Percentiles rank a stretch among this genome's conserved stretches.
Conservation (phyloP, 768 basidiomycete genomes). For the Russula olivacea region DNA sequence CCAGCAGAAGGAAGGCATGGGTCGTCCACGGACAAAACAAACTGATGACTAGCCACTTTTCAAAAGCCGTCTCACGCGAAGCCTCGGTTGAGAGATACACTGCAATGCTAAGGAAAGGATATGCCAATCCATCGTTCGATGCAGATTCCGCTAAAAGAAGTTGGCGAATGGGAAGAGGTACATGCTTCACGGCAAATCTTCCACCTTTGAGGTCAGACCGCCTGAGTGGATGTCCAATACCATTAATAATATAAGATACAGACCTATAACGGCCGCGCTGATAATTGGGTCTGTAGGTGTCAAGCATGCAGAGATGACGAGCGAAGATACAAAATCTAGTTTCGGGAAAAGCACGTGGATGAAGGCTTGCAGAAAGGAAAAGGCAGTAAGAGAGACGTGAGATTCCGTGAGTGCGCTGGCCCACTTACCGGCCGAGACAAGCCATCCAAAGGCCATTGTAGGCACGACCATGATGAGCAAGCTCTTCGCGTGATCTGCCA, state of each 20-base stretch:
- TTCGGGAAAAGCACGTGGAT: conserved; percentile 67
- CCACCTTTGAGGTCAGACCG: conserved; percentile 44
- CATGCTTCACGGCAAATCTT: conserved; percentile 61
- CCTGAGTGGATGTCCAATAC: neutral
- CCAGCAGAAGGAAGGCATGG: neutral
- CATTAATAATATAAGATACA: conserved; percentile 19
- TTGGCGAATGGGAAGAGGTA: conserved; percentile 69
- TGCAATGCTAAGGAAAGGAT: conserved; percentile 83
- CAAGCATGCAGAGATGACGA: conserved; percentile 84
- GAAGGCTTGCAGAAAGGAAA: conserved; percentile 39
- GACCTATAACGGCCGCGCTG: conserved; percentile 74
- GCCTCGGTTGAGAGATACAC: conserved; percentile 78
- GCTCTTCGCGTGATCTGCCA: conserved; percentile 71
- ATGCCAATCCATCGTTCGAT: conserved; percentile 93
- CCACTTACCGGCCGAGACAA: conserved; percentile 58
- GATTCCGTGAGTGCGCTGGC: neutral
- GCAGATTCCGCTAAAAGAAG: conserved; percentile 87
- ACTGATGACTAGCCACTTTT: conserved; percentile 81
- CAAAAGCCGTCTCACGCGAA: conserved; percentile 56
- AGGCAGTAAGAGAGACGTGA: neutral
- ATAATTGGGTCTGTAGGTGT: conserved; percentile 96
- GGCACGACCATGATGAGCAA: conserved; percentile 67
- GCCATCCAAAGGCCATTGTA: conserved; percentile 83
- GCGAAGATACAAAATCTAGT: conserved; percentile 64
- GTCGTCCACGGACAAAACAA: conserved; percentile 57